Conservation (phyloP, 2,329 filamentous ascomycete genomes). For the Pseudogymnoascus sp. region DNA sequence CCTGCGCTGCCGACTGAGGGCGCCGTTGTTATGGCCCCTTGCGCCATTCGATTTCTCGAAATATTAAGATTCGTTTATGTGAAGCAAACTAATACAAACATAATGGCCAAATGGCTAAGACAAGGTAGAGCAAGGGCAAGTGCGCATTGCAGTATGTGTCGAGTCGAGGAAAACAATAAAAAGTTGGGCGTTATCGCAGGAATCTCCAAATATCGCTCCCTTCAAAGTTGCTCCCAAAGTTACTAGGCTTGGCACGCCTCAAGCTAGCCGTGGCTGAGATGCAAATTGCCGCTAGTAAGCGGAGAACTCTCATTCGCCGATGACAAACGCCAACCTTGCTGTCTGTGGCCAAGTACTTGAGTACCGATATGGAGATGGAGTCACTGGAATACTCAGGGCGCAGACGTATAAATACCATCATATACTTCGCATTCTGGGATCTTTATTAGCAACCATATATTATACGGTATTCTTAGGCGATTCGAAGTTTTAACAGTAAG, state of each 20-base stretch:
- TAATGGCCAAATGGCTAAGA: slow-evolving; percentile 1
- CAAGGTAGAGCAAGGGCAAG: slow-evolving; percentile 1
- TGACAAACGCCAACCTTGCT: not conserved
- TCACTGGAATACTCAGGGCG: not conserved
- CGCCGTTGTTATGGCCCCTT: slow-evolving; percentile 31
- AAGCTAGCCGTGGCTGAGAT: not conserved
- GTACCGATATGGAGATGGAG: not conserved
- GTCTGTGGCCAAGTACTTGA: not conserved
- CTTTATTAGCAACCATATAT: not conserved
- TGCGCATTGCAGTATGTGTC: not conserved
- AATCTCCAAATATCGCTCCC: not conserved
- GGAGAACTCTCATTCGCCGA: not conserved
- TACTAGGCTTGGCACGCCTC: not conserved
- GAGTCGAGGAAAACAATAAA: not conserved
- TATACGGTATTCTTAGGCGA: not conserved
- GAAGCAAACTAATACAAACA: slow-evolving; percentile 7
- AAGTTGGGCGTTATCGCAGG: not conserved
- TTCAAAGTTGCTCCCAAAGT: not conserved
- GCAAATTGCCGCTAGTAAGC: slow-evolving; percentile 5
- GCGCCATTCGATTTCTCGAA: slow-evolving; percentile 25
- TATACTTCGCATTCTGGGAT: not conserved
- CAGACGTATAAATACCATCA: slow-evolving; percentile 2
- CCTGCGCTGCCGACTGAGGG: slow-evolving; percentile 22
- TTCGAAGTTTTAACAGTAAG: not conserved
- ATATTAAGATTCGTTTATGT: slow-evolving; percentile 6